A percentile compares a stretch with the other conserved stretches of the same genome.
phyloP scores from a whole-genome alignment of 257 asterid genomes.

The Galeopsis tetrahit region DNA sequence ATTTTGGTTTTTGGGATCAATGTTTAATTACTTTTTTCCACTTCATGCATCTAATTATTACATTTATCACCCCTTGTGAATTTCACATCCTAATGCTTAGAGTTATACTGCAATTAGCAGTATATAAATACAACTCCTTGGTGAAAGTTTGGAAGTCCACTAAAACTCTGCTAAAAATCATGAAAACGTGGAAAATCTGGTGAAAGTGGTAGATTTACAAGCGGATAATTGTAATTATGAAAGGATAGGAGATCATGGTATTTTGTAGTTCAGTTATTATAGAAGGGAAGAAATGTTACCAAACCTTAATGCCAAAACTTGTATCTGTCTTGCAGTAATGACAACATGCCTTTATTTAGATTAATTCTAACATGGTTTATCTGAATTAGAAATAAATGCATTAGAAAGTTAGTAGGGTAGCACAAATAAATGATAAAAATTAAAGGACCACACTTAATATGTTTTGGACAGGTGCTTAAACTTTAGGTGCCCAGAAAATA shows the following conservation, averaged over 20 bases:
- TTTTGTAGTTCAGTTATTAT: neutral
- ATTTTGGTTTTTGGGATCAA: neutral
- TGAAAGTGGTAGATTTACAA: slow-evolving; percentile 5
- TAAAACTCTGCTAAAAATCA: neutral
- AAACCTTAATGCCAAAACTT: slow-evolving; percentile 5
- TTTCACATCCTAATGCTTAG: neutral
- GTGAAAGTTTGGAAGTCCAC: neutral
- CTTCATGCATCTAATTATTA: neutral
- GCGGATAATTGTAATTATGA: neutral
- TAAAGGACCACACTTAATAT: neutral
- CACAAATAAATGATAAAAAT: neutral
- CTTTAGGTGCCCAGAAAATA: neutral
- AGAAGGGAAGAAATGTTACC: neutral
- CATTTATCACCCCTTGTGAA: neutral
- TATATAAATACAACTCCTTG: neutral
- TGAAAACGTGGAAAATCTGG: neutral
- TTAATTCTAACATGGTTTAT: slow-evolving; percentile 3
- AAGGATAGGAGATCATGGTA: neutral
- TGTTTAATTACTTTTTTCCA: neutral
- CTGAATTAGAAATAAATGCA: slow-evolving; percentile 5
- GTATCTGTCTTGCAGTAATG: neutral
- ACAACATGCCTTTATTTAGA: slow-evolving; percentile 7
- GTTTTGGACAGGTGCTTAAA: neutral
- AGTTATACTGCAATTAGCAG: neutral
- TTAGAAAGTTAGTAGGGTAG: neutral